Base-by-base conservation (phyloP, 148 eudicot genomes). In the Fagopyrum tataricum region DNA sequence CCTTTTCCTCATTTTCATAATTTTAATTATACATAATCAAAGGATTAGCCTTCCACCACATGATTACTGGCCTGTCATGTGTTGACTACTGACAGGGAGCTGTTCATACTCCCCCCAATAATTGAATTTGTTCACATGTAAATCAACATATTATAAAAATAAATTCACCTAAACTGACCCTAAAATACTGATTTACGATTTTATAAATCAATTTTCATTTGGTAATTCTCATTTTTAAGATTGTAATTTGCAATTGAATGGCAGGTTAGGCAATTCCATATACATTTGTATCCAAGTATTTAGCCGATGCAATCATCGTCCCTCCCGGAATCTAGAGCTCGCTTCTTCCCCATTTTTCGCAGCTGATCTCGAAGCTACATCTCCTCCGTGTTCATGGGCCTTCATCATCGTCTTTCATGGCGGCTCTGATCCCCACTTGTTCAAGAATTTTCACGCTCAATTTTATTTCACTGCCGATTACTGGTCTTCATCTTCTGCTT, bases 401-500 rank as follows among this genome's bases (percentile, higher is more conserved):
- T 64, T 64, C 69, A 39, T 71, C 67, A 64, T 69, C 70, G 20
- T 76, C 74, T 67, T 77, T 81, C 68, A 87, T 85, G 90, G 87
- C 91, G 51, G 79, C 83, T 67, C n/a, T 37, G 26, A 51, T 59
- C 73, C 78, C 81, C 51, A 15, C 13, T 64, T 72, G 68, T n/a
- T 46, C 44, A 72, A 31, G 17, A 26, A 20, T 70, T 43, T 70
- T 67, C 70, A 52, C 64, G 56, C 71, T 79, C 26, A 81, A 79
- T 67, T 73, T 79, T 68, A 44, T 78, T 59, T 79, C 78, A 72
- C 49, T 87, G 0, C 90, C 92, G 53, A 81, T 88, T 15, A 81
- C 89, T 48, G 85, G 76, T 20, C 83, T 88, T 68, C 87, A 83
- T 48, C 92, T 90, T 64, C 90, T 91, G 48, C 87, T 88, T 67